Base-by-base conservation (phyloP, 176 grass and related monocot species). In the Aegilops tauschii region DNA sequence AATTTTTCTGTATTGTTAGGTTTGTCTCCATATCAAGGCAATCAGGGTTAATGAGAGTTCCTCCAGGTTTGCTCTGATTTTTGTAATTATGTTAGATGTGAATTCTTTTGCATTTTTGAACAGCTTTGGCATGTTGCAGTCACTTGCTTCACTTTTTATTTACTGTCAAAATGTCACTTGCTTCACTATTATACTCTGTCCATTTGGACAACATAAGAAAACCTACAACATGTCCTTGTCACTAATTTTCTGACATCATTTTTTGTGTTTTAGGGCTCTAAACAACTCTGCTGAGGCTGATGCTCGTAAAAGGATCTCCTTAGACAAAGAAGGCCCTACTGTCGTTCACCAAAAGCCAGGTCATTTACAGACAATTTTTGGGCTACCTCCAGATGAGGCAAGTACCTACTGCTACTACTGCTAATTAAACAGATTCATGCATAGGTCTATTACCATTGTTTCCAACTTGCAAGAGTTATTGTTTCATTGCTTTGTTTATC, bases 341-440 rank as follows among this genome's bases (percentile, higher is more conserved):
- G 91, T 94, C 37, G 97, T 99, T 91, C 87, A 99, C 86, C 94
- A 99, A 86, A 99, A 99, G 76, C 92, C 97, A 80, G 92, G 97
- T 44, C 92, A 89, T 61, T 90, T 99, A 76, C 97, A 99, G 83
- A 92, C 94, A 27, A 90, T 96, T 72, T 99, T 99, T 85, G 80
- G 68, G 20, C 94, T 94, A 64, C 83, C 94, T 83, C 97, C 82
- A 40, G 97, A 96, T 31, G 97, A 99, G 94, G 97, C 86, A 32
- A 58, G 83, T 66, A 90, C 56, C 56, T 59, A 59, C 17, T 21
- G 28, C 49, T 68, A 45, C 28, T 47, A 29, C 71, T 86, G 35
- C 82, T 85, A 42, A 30, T 81, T 49, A 32, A 40, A 77, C 17
- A 4, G 25, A 5, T 91, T 80, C 80, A 13, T 67, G 82, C 23